These are phyloP conservation scores for Polymyxa betae DNA, from an alignment of 208 protist species.

Conservation along the genomic window DNA sequence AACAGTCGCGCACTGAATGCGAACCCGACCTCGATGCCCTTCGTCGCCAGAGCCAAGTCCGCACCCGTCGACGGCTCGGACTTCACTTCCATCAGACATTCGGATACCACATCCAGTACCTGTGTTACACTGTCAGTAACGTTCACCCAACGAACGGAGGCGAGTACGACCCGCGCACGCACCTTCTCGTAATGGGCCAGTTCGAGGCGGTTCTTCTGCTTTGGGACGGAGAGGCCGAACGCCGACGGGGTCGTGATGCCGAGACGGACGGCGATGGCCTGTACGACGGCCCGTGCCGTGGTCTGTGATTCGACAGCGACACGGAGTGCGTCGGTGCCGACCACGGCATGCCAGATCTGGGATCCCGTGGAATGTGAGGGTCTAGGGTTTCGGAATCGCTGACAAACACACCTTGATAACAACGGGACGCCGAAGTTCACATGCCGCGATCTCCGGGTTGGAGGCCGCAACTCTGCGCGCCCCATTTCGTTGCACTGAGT, in stretches of 20 bases:
- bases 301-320: slow-evolving; percentile 31
- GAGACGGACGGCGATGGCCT: slow-evolving; percentile 9
- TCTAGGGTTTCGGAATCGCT: background rate
- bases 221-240: background rate
- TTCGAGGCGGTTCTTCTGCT: background rate
- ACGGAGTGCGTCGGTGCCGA: background rate
- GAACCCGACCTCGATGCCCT: slow-evolving; percentile 31
- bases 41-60: background rate
- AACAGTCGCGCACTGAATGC: background rate
- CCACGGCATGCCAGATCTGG: background rate
- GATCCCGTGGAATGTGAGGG: background rate
- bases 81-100: background rate
- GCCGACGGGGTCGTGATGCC: slow-evolving; percentile 7
- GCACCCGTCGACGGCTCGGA: background rate
- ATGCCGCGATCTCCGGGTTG: slow-evolving; percentile 5
- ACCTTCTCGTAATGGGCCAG: slow-evolving; percentile 26
- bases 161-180: background rate
- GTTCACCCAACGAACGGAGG: background rate
- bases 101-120: background rate
- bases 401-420: slow-evolving; percentile 18
- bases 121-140: background rate
- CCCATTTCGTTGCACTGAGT: background rate
- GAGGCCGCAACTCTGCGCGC: background rate
- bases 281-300: background rate
- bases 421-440: background rate